phyloP scores from a whole-genome alignment of 208 protist genomes.

The Vickermania ingenoplastis region DNA sequence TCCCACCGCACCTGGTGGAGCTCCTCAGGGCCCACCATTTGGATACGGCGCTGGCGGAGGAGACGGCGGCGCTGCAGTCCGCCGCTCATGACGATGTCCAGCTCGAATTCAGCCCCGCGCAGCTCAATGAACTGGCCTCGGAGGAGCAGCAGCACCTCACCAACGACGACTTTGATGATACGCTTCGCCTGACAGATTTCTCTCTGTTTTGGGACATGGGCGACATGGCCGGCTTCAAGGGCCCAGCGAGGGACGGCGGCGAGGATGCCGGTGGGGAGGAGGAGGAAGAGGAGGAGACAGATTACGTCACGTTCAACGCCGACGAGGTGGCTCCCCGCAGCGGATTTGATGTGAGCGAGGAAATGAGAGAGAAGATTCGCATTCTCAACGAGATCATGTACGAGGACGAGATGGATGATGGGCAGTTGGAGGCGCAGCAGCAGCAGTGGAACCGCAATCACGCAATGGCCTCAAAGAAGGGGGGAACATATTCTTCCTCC shows the following conservation, averaged over 20 bases:
- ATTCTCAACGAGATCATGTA: constrained; percentile 84
- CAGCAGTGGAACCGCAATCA: background rate
- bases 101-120: background rate
- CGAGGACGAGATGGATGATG: constrained; percentile 85
- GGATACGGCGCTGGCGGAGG: constrained; percentile 11
- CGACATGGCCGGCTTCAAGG: constrained; percentile 12
- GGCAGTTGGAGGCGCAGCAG: constrained; percentile 22
- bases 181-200: constrained; percentile 8
- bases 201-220: constrained; percentile 2
- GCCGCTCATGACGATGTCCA: background rate
- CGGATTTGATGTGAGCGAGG: constrained; percentile 65
- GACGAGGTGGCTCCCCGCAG: constrained; percentile 16
- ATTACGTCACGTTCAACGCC: constrained; percentile 13
- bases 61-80: constrained; percentile 9
- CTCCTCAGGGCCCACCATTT: constrained; percentile 20
- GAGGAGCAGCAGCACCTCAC: background rate
- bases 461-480: constrained; percentile 9
- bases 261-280: background rate
- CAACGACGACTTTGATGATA: background rate
- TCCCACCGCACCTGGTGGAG: constrained; percentile 63
- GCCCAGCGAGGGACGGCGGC: no score
- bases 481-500: no score
- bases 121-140: background rate
- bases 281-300: constrained; percentile 7
- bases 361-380: constrained; percentile 70